These are phyloP conservation scores for Nematodospora valgi DNA, from an alignment of 805 yeast genomes.

Conservation along the genomic window DNA sequence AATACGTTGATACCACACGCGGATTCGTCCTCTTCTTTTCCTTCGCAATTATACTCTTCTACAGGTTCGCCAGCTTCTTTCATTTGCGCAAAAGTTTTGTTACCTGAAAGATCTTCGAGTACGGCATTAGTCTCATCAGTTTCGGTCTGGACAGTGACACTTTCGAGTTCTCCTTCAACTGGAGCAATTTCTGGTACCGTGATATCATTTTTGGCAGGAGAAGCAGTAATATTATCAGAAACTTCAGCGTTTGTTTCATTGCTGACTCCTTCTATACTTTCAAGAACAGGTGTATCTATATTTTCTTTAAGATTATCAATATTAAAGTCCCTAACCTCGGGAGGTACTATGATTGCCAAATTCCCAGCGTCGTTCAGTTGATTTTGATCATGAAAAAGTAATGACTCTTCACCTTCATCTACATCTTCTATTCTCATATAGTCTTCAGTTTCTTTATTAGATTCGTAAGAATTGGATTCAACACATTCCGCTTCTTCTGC, in stretches of 20 bases:
- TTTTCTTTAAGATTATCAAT: background rate
- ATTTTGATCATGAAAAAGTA: background rate
- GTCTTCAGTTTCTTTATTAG: background rate
- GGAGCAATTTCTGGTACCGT: background rate
- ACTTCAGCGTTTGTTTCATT: slow-evolving; percentile 8
- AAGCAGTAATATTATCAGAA: slow-evolving; percentile 2
- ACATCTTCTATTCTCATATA: background rate
- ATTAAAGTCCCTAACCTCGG: slow-evolving; percentile 1
- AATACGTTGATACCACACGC: background rate
- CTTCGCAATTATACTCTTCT: background rate
- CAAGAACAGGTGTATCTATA: slow-evolving; percentile 3
- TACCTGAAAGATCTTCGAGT: background rate
- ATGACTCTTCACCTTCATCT: slow-evolving; percentile 1
- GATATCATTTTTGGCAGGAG: background rate
- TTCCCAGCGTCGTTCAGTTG: background rate
- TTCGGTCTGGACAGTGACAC: background rate
- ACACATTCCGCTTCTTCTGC: too few relatives aligned
- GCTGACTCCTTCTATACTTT: slow-evolving; percentile 2
- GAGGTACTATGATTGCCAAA: slow-evolving; percentile 12
- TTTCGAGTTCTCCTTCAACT: background rate
- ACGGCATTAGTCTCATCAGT: background rate
- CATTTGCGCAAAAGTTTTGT: background rate
- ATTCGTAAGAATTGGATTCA: background rate
- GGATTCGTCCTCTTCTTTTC: background rate
- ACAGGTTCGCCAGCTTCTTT: background rate